These are phyloP conservation scores for Skeletonema menzelii DNA, from an alignment of 108 stramenopile species.

Conservation along the genomic window DNA sequence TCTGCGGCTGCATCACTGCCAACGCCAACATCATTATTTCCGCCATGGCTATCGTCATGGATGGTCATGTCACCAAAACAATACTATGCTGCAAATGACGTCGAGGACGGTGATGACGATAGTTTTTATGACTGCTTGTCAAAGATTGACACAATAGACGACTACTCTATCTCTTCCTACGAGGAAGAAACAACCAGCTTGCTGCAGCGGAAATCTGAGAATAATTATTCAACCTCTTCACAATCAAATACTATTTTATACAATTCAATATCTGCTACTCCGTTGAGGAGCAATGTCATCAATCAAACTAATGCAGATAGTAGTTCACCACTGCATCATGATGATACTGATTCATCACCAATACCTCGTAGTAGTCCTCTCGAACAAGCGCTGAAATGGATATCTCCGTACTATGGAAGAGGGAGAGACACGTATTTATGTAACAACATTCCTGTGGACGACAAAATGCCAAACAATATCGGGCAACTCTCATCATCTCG, in stretches of 20 bases:
- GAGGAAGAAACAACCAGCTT: constrained; percentile 33
- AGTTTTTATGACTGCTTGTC: constrained; percentile 43
- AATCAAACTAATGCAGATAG: not conserved
- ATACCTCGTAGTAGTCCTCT: not conserved
- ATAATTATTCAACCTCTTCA: not conserved
- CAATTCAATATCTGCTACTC: not conserved
- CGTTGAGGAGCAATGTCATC: not conserved
- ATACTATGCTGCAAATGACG: not conserved
- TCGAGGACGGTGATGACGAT: constrained; percentile 1
- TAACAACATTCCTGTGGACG: not conserved
- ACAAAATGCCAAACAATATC: not conserved
- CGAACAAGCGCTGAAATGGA: not conserved
- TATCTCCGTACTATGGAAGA: not conserved
- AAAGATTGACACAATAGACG: constrained; percentile 13
- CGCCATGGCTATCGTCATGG: constrained; percentile 34
- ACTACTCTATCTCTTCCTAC: not conserved
- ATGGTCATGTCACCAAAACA: constrained; percentile 3
- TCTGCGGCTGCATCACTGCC: not conserved
- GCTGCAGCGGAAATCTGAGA: not conserved
- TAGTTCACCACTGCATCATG: not conserved
- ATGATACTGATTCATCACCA: not conserved
- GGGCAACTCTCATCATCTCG: not conserved
- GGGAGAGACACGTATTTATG: not conserved
- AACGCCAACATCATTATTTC: constrained; percentile 26
- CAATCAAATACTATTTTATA: not conserved